These are phyloP conservation scores for Penicillium subrubescens DNA, from an alignment of 495 filamentous ascomycete genomes.

Conservation along the genomic window DNA sequence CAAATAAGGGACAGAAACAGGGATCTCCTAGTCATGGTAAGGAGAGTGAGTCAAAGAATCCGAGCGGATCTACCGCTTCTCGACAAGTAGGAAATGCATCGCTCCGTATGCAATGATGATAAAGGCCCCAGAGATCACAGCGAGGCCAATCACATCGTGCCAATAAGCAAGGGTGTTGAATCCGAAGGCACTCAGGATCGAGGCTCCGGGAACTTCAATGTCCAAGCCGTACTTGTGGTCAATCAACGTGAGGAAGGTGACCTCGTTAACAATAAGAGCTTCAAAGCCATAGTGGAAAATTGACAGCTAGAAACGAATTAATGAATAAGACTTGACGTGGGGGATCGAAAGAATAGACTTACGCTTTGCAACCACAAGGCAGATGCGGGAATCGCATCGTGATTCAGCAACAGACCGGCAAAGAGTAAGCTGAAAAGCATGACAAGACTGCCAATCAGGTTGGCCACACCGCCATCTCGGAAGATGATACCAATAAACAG, in stretches of 20 bases:
- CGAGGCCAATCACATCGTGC: constrained; percentile 81
- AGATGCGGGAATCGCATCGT: constrained; percentile 82
- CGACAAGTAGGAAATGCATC: constrained; percentile 92
- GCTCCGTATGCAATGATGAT: constrained; percentile 86
- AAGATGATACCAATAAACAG: constrained; percentile 96
- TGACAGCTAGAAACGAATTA: constrained; percentile 60
- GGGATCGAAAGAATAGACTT: constrained; percentile 30
- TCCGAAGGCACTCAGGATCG: constrained; percentile 91
- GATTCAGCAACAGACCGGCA: constrained; percentile 89
- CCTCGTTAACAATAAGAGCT: constrained; percentile 96
- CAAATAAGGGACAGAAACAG: neutral
- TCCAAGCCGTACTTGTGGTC: constrained; percentile 95
- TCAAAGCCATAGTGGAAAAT: constrained; percentile 99
- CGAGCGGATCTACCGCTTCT: constrained; percentile 67
- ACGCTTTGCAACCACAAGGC: constrained; percentile 87
- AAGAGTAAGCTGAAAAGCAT: constrained; percentile 98
- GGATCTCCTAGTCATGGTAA: neutral
- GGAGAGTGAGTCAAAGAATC: neutral
- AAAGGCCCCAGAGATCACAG: constrained; percentile 78
- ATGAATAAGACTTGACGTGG: neutral
- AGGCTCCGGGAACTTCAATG: constrained; percentile 92
- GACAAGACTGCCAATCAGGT: constrained; percentile 90
- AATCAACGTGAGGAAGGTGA: constrained; percentile 82
- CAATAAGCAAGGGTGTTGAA: constrained; percentile 84
- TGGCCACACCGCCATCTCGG: constrained; percentile 89